Evolutionary conservation across 75 land plant genomes (phyloP).

Genomic region (Picea glauca): DNA sequence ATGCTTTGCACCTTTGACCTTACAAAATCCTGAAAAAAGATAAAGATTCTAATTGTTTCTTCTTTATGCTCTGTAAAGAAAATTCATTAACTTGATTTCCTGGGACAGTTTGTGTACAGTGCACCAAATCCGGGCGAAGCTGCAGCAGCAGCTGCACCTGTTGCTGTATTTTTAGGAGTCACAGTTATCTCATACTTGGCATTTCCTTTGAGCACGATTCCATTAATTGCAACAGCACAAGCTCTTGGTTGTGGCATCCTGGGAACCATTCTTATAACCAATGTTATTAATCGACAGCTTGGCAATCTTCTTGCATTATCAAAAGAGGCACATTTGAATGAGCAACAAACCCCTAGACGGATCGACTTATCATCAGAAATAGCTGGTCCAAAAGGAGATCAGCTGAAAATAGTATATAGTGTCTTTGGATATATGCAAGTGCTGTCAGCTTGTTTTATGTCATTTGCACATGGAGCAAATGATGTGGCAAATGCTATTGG

Average conservation of each 20-base stretch:
- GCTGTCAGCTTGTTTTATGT: slow-evolving; percentile 98
- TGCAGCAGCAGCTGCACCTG: slow-evolving; percentile 91
- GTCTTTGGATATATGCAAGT: slow-evolving; percentile 98
- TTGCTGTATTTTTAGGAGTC: slow-evolving; percentile 83
- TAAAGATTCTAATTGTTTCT: background rate
- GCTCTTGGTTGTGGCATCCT: slow-evolving; percentile 70
- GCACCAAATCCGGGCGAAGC: slow-evolving; percentile 97
- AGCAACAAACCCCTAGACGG: slow-evolving; percentile 9
- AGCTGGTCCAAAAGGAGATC: slow-evolving; percentile 89
- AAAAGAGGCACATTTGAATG: slow-evolving; percentile 5
- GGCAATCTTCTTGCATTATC: slow-evolving; percentile 59
- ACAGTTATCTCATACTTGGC: slow-evolving; percentile 76
- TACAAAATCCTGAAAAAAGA: background rate
- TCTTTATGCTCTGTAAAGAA: background rate
- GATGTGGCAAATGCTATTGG: slow-evolving; percentile 99
- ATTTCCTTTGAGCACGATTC: slow-evolving; percentile 63
- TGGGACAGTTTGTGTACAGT: slow-evolving; percentile 89
- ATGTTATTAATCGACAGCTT: slow-evolving; percentile 67
- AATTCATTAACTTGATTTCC: slow-evolving; percentile 3
- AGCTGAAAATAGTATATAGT: slow-evolving; percentile 84
- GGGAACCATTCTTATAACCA: slow-evolving; percentile 63
- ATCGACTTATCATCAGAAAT: slow-evolving; percentile 51
- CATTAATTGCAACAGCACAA: slow-evolving; percentile 35
- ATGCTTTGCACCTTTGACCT: background rate
- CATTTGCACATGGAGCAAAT: slow-evolving; percentile 99